phyloP scores from a whole-genome alignment of 2,329 filamentous ascomycete genomes.

The Byssoonygena ceratinophila region DNA sequence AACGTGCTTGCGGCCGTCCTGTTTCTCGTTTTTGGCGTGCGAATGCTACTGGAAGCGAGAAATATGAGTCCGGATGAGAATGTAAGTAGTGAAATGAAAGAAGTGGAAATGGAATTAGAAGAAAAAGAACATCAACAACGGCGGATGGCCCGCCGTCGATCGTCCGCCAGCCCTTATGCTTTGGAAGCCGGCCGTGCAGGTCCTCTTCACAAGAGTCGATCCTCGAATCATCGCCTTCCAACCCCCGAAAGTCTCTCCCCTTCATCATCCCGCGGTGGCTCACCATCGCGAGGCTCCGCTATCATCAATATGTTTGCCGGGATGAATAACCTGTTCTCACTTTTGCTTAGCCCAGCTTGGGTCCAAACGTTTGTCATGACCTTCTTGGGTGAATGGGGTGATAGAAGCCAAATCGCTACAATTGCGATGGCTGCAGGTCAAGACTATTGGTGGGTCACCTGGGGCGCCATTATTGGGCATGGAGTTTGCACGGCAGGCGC shows the following conservation, averaged over 20 bases:
- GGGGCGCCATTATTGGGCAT: slow-evolving; percentile 78
- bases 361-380: slow-evolving; percentile 99
- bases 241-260: slow-evolving; percentile 69
- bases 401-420: slow-evolving; percentile 93
- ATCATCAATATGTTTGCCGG: slow-evolving; percentile 47
- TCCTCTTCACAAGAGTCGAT: slow-evolving; percentile 54
- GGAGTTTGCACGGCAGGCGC: slow-evolving; percentile 82
- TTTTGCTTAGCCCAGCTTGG: slow-evolving; percentile 90
- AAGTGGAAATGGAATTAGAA: slow-evolving; percentile 86
- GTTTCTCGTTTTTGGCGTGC: slow-evolving; percentile 81
- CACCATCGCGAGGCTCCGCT: slow-evolving; percentile 38
- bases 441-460: slow-evolving; percentile 97
- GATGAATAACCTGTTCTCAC: slow-evolving; percentile 71
- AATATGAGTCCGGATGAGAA: slow-evolving; percentile 83
- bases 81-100: slow-evolving; percentile 93
- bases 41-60: slow-evolving; percentile 74
- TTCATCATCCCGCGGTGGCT: slow-evolving; percentile 56
- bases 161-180: slow-evolving; percentile 61
- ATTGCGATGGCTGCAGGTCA: slow-evolving; percentile 98
- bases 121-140: slow-evolving; percentile 76
- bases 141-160: slow-evolving; percentile 54
- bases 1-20: slow-evolving; percentile 74
- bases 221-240: slow-evolving; percentile 60
- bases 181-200: slow-evolving; percentile 67
- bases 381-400: slow-evolving; percentile 95